These are phyloP conservation scores for Urochloa ruziziensis DNA, from an alignment of 176 grass and related monocot genomes.

Conservation along the genomic window DNA sequence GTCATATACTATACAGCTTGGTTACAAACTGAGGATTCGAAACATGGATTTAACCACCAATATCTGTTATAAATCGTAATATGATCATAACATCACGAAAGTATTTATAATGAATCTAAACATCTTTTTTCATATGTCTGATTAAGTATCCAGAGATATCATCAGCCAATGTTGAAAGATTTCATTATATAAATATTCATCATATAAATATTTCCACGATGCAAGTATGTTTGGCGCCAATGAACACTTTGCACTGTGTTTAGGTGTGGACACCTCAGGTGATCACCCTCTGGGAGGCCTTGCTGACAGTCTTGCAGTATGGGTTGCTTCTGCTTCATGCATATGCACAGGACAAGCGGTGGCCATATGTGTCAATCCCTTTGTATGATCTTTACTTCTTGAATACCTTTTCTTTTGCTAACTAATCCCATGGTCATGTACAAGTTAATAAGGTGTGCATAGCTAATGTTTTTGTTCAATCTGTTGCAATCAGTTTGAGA, in stretches of 20 bases:
- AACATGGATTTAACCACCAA: too few relatives aligned
- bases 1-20: background rate
- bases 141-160: background rate
- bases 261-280: constrained; percentile 85
- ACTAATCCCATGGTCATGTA: background rate
- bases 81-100: too few relatives aligned
- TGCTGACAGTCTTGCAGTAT: constrained; percentile 90
- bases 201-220: background rate
- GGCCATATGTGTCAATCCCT: constrained; percentile 80
- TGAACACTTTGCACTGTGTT: background rate
- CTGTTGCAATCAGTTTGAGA: constrained; percentile 47
- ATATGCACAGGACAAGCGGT: constrained; percentile 90
- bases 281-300: constrained; percentile 80
- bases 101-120: background rate
- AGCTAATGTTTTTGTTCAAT: constrained; percentile 26
- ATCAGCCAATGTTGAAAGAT: too few relatives aligned
- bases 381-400: constrained; percentile 53
- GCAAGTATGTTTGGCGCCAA: background rate
- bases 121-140: background rate
- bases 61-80: too few relatives aligned
- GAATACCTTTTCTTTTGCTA: background rate
- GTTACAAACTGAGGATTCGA: too few relatives aligned
- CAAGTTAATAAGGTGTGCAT: background rate
- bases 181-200: too few relatives aligned
- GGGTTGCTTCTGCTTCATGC: constrained; percentile 79